A percentile compares a stretch with the other conserved stretches of the same genome.
Evolutionary conservation across 495 filamentous ascomycete species (phyloP).

Genomic region (Lasiosphaeria hispida): DNA sequence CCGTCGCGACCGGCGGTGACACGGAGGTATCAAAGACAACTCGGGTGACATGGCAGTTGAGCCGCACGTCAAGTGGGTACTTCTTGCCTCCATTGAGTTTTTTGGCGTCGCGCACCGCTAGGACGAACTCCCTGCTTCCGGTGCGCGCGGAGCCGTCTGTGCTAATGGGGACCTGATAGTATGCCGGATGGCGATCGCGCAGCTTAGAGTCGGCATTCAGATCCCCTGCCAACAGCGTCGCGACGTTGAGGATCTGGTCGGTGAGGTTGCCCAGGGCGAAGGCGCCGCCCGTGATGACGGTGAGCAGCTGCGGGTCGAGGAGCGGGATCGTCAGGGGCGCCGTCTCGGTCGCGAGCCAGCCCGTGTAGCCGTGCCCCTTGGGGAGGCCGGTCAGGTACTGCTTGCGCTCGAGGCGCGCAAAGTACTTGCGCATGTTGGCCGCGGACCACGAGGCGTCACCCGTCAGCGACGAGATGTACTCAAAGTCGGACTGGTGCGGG

Average conservation of each 20-base stretch:
- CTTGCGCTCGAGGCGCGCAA: slow-evolving; percentile 52
- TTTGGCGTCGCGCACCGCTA: slow-evolving; percentile 48
- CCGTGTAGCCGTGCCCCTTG: slow-evolving; percentile 55
- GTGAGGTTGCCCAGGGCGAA: slow-evolving; percentile 49
- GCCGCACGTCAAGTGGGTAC: slow-evolving; percentile 58
- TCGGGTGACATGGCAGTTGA: slow-evolving; percentile 60
- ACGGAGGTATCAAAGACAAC: slow-evolving; percentile 49
- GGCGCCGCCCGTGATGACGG: slow-evolving; percentile 48
- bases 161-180: slow-evolving; percentile 54
- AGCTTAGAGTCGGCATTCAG: slow-evolving; percentile 44
- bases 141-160: slow-evolving; percentile 48
- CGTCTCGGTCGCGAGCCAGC: slow-evolving; percentile 54
- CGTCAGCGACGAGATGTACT: slow-evolving; percentile 45
- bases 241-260: slow-evolving; percentile 33
- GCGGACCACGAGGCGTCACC: slow-evolving; percentile 48
- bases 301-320: slow-evolving; percentile 52
- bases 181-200: slow-evolving; percentile 29
- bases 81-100: slow-evolving; percentile 52
- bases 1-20: slow-evolving; percentile 51
- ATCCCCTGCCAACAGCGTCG: slow-evolving; percentile 49
- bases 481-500: slow-evolving; percentile 44
- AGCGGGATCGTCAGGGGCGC: slow-evolving; percentile 48
- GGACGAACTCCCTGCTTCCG: slow-evolving; percentile 53
- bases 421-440: slow-evolving; percentile 49
- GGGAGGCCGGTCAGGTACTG: slow-evolving; percentile 44